Evolutionary conservation across 495 filamentous ascomycete genomes (phyloP).

Genomic region (Penicillium waksmanii): DNA sequence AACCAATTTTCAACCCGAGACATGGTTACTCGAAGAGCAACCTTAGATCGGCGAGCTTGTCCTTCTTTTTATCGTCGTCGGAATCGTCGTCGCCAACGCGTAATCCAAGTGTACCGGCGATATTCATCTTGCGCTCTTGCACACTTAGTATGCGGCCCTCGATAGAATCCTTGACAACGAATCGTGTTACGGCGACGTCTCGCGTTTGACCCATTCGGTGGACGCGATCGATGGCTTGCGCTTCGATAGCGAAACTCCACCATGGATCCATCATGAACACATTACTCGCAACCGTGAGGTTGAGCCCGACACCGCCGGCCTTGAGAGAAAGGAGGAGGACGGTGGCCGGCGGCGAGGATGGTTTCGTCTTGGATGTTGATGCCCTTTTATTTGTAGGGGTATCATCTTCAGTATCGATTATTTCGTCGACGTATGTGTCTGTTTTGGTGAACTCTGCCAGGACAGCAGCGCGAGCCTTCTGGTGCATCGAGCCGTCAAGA

Average conservation of each 20-base stretch:
- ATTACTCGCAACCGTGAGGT: constrained; percentile 82
- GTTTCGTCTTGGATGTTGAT: constrained; percentile 36
- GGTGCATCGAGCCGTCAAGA: constrained; percentile 87
- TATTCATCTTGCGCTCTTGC: constrained; percentile 87
- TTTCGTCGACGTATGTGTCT: constrained; percentile 44
- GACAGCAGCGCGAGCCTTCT: constrained; percentile 78
- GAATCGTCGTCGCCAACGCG: constrained; percentile 62
- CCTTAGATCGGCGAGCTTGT: constrained; percentile 91
- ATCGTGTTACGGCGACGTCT: constrained; percentile 82
- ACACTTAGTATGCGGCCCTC: constrained; percentile 93
- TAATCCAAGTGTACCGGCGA: constrained; percentile 90
- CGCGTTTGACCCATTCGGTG: constrained; percentile 95
- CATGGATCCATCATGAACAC: constrained; percentile 99
- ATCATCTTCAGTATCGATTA: constrained; percentile 35
- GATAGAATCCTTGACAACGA: constrained; percentile 87
- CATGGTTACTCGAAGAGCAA: constrained; percentile 73
- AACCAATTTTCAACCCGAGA: not conserved
- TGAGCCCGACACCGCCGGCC: constrained; percentile 92
- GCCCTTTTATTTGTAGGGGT: constrained; percentile 1
- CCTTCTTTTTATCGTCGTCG: constrained; percentile 89
- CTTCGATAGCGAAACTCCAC: constrained; percentile 98
- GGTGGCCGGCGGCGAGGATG: constrained; percentile 23
- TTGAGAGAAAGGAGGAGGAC: constrained; percentile 84
- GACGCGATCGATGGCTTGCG: constrained; percentile 98
- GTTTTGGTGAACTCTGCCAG: constrained; percentile 67